Conservation (phyloP, 2,329 filamentous ascomycete genomes). For the Emmonsiellopsis sp. region DNA sequence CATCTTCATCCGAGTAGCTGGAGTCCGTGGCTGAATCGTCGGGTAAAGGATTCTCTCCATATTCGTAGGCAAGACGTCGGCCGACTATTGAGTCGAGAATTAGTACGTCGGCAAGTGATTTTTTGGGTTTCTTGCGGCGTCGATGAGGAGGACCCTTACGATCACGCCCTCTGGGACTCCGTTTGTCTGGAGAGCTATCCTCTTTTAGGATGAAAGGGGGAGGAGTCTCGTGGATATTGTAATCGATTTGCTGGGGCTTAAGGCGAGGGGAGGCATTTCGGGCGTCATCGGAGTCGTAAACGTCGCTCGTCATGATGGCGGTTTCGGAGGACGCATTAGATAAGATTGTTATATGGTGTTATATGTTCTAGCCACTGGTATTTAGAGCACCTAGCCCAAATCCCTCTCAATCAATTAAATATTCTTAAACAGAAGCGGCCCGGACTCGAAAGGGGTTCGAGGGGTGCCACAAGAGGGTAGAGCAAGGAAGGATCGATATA, state of each 20-base stretch:
- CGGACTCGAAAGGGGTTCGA: neutral
- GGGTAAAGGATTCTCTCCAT: constrained; percentile 2
- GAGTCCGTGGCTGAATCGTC: constrained; percentile 1
- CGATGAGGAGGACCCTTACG: constrained; percentile 23
- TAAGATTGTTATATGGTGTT: neutral
- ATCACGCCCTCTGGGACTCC: constrained; percentile 23
- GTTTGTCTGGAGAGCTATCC: constrained; percentile 18
- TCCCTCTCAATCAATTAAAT: neutral
- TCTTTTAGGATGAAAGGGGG: constrained; percentile 26
- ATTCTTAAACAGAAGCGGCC: neutral
- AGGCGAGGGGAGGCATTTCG: constrained; percentile 29
- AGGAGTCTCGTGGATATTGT: constrained; percentile 20
- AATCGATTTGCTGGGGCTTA: constrained; percentile 20
- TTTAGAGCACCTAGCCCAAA: no score
- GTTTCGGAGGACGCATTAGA: constrained; percentile 21
- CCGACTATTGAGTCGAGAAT: constrained; percentile 57
- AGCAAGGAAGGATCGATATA: neutral
- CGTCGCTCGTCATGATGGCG: constrained; percentile 27
- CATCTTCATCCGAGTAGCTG: neutral
- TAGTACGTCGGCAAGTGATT: constrained; percentile 52
- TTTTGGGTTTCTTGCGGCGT: constrained; percentile 16
- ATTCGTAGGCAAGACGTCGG: constrained; percentile 49
- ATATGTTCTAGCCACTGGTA: neutral
- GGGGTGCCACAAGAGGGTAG: neutral
- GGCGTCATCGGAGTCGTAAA: constrained; percentile 33